A percentile compares a stretch with the other conserved stretches of the same genome.
These are phyloP conservation scores for Suhomyces pyralidae DNA, from an alignment of 805 yeast species.

Conservation along the genomic window DNA sequence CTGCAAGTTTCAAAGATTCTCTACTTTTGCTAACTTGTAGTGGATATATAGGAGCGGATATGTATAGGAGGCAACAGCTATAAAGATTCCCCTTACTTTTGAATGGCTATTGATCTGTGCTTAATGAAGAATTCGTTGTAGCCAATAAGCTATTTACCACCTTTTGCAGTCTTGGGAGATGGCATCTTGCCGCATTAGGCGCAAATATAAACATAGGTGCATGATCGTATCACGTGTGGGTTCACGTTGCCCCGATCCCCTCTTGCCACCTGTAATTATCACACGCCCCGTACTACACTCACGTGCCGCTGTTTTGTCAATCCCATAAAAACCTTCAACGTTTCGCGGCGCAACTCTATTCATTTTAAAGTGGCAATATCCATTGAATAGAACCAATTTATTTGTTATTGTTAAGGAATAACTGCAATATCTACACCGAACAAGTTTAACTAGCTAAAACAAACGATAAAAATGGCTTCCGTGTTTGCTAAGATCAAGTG, in stretches of 20 bases:
- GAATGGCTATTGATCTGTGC: not conserved
- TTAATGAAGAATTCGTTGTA: not conserved
- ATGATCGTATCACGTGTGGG: not conserved
- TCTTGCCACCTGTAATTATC: not conserved
- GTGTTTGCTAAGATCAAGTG: slow-evolving; percentile 17
- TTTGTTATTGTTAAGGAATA: not conserved
- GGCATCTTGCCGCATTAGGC: not conserved
- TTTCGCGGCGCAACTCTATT: not conserved
- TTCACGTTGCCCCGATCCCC: not conserved
- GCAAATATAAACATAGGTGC: not conserved
- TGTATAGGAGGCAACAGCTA: not conserved
- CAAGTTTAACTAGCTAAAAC: not conserved
- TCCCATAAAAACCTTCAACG: not conserved
- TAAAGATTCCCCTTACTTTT: not conserved
- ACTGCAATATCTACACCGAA: not conserved
- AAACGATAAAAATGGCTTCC: slow-evolving; percentile 1
- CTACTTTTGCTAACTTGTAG: not conserved
- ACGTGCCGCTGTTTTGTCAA: not conserved
- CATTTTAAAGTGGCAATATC: not conserved
- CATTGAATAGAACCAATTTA: not conserved
- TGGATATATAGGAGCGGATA: not conserved
- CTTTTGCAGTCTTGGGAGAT: not conserved
- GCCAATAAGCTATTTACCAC: not conserved
- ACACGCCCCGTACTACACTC: not conserved
- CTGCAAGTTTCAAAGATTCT: not conserved